Evolutionary conservation across 148 eudicot genomes (phyloP), one percentile per base, ranked within the genome.

Genomic region (Rhododendron ferrugineum): DNA sequence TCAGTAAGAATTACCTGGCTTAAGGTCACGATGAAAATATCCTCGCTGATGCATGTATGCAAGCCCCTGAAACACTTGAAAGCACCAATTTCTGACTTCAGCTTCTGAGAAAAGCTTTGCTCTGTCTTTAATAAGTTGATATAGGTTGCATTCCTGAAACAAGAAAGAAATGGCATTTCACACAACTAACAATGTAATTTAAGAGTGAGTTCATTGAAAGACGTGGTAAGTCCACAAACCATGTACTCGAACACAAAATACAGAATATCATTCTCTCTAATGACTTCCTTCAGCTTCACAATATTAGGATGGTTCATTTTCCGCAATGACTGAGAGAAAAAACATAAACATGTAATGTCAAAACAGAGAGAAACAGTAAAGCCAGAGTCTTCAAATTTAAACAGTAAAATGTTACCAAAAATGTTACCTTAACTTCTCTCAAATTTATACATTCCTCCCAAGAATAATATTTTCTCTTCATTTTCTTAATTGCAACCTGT

Each of bases 51-150:
- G 99, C 92, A 97, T 93, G 92, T 97, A 95, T 81, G 95, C 94
- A 89, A 95, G 99, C 80, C 98, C 99, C 90, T 97, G 98, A 91
- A 97, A 97, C 66, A 97, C 98, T 92, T 97, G 97, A 90, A 91
- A 94, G 89, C 93, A 97, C 96, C 98, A 97, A 85, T 90, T 93
- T 90, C 93, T 92, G 22, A 97, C 93, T 88, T 97, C 99, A 79
- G 86, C 86, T 85, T 95, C 98, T 58, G 98, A 87, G 79, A 97
- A 95, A 66, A 89, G 91, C 84, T 90, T 95, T 84, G 82, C 87
- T 88, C 92, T 94, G 87, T 88, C 92, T 86, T 94, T 93, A 94
- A 97, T 94, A 49, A 97, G 96, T 87, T 95, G 92, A 88, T 94
- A 97, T 79, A 97, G 80, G 86, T 91, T 97, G 91, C 94, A 94